Conservation (phyloP, 1,139 yeast species). For the Kazachstania sp. region DNA sequence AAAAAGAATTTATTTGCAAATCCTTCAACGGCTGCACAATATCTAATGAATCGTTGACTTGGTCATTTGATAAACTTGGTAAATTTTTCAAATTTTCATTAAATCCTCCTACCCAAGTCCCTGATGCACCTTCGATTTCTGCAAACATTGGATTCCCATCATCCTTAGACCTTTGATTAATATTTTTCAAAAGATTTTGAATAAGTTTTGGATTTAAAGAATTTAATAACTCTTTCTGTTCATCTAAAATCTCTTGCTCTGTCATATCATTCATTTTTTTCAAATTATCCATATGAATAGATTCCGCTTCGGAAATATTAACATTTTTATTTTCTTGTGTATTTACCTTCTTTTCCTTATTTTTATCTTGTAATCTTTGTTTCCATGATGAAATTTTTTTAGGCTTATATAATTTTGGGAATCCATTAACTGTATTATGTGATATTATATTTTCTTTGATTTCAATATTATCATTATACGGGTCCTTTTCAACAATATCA, state of each 20-base stretch:
- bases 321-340: not conserved
- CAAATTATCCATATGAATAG: conserved; percentile 70
- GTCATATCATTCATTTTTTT: conserved; percentile 56
- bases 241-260: conserved; percentile 53
- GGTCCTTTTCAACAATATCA: conserved; percentile 66
- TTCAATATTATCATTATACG: conserved; percentile 27
- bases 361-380: conserved; percentile 32
- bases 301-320: conserved; percentile 49
- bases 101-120: conserved; percentile 68
- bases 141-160: conserved; percentile 30
- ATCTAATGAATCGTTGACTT: conserved; percentile 33
- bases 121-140: conserved; percentile 54
- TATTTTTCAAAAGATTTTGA: conserved; percentile 41
- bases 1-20: not conserved
- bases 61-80: conserved; percentile 27
- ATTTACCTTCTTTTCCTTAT: conserved; percentile 15
- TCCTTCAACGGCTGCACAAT: conserved; percentile 5
- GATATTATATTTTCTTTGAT: conserved; percentile 1
- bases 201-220: conserved; percentile 63
- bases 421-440: conserved; percentile 31
- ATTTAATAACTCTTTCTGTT: conserved; percentile 57
- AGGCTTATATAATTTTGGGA: conserved; percentile 36
- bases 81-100: conserved; percentile 33
- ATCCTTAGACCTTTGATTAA: conserved; percentile 33
- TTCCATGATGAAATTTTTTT: conserved; percentile 37